Base-by-base conservation (phyloP, 129 eudicot species). In the Tanacetum coccineum region DNA sequence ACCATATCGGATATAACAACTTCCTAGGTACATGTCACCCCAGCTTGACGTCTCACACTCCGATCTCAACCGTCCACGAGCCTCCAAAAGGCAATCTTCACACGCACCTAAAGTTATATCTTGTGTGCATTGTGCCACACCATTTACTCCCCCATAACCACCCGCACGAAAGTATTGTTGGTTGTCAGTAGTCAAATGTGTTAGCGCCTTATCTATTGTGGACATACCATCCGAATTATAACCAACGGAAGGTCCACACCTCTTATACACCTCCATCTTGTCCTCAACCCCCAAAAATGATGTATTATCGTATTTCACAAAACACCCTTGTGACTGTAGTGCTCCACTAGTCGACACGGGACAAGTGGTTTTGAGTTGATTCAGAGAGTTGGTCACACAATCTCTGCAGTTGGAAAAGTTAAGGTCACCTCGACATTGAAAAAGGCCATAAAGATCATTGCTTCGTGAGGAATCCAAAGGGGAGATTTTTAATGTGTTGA, bases 21-120 rank as follows among this genome's bases (percentile, higher is more conserved):
- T 87, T 55, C 76, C 87, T 42, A 87, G 68, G 72, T 70, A 87
- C 82, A 87, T 81, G 13, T 87, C 95, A 59, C 87, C 87, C 71
- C 74, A 81, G 1, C 72, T 57, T 10, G 90, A 73, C 3, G 72
- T 28, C 12, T 65, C 80, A 30, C 95, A 87, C 70, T 70, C 82
- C 6, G 64, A 67, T 67, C 26, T 79, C 70, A 87, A 57, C 79
- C 64, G 80, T 62, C 56, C 61, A 52, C 80, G 76, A 2, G 95
- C 95, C 76, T 73, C 90, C 69, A 64, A 21, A 6, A 87, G 18
- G 56, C 95, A 87, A 81, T 87, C 90, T 61, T 84, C 77, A 61
- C 95, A 87, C 71, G 79, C 76, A 15, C 70, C 50, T 74, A 56
- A 10, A 59, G 77, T 87, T 85, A 87, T 74, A 67, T 87, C 90